Percentiles rank a stretch among this genome's conserved stretches.
Evolutionary conservation across 2,329 filamentous ascomycete species (phyloP).

Genomic region (Colletotrichum lini): DNA sequence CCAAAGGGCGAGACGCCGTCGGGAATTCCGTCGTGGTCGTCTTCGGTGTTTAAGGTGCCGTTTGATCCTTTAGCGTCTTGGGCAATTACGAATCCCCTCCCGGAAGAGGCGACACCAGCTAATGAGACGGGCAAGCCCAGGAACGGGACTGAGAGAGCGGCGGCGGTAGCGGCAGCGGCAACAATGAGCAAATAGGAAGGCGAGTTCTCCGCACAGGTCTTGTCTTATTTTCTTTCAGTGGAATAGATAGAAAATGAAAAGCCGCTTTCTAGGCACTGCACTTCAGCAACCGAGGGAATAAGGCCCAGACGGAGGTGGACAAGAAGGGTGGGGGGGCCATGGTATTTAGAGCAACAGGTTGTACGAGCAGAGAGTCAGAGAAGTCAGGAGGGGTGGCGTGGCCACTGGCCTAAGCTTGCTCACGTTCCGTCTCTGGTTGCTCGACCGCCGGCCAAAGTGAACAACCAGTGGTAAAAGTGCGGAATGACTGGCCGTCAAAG

Average conservation of each 20-base stretch:
- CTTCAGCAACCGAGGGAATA: slow-evolving; percentile 5
- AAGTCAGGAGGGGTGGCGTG: not conserved
- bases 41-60: slow-evolving; percentile 35
- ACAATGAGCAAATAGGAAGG: slow-evolving; percentile 23
- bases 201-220: slow-evolving; percentile 16
- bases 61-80: slow-evolving; percentile 44
- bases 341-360: slow-evolving; percentile 37
- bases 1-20: slow-evolving; percentile 29
- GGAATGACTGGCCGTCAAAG: slow-evolving; percentile 32
- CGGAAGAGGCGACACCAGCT: slow-evolving; percentile 32
- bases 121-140: slow-evolving; percentile 37
- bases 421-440: slow-evolving; percentile 15
- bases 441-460: slow-evolving; percentile 13
- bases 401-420: slow-evolving; percentile 39
- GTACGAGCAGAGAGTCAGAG: slow-evolving; percentile 4
- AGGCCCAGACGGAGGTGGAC: not conserved
- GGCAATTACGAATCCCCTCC: slow-evolving; percentile 43
- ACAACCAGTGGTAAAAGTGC: not conserved
- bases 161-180: slow-evolving; percentile 1
- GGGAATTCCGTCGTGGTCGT: slow-evolving; percentile 6
- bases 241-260: not conserved
- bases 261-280: not conserved
- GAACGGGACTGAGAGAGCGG: slow-evolving; percentile 29
- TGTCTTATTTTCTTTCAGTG: not conserved
- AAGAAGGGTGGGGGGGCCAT: not conserved